These are phyloP conservation scores for Paramecium pentaurelia DNA, from an alignment of 73 alveolate species.

Conservation along the genomic window DNA sequence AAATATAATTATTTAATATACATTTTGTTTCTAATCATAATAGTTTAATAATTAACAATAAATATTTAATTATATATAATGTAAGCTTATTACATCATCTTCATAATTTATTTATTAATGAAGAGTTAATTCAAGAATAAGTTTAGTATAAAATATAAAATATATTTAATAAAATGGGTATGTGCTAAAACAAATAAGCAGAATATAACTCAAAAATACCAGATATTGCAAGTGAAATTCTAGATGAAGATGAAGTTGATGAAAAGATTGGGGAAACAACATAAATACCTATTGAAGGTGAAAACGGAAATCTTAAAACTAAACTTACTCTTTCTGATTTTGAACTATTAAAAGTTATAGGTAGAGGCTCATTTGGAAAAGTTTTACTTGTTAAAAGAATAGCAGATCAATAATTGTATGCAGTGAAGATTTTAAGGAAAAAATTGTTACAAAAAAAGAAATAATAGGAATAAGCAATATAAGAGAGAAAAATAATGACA, in stretches of 20 bases:
- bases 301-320: neutral
- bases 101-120: neutral
- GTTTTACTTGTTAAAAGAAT: conserved; percentile 81
- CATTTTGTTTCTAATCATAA: neutral
- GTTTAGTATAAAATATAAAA: neutral
- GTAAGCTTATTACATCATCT: neutral
- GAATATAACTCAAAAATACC: neutral
- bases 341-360: conserved; percentile 81
- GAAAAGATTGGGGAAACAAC: conserved; percentile 11
- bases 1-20: neutral
- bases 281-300: neutral
- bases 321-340: conserved; percentile 51
- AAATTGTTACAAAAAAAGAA: neutral
- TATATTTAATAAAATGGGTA: neutral
- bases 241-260: neutral
- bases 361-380: conserved; percentile 95
- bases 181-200: neutral
- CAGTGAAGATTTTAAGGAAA: conserved; percentile 51
- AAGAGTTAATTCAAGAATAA: neutral
- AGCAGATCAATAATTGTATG: conserved; percentile 54
- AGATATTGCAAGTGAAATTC: neutral
- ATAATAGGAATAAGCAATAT: neutral
- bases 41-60: neutral
- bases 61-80: neutral
- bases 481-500: conserved; percentile 78